A percentile compares a stretch with the other conserved stretches of the same genome.
phyloP scores from a whole-genome alignment of 2,329 filamentous ascomycete genomes.

The Fusarium floridanum region DNA sequence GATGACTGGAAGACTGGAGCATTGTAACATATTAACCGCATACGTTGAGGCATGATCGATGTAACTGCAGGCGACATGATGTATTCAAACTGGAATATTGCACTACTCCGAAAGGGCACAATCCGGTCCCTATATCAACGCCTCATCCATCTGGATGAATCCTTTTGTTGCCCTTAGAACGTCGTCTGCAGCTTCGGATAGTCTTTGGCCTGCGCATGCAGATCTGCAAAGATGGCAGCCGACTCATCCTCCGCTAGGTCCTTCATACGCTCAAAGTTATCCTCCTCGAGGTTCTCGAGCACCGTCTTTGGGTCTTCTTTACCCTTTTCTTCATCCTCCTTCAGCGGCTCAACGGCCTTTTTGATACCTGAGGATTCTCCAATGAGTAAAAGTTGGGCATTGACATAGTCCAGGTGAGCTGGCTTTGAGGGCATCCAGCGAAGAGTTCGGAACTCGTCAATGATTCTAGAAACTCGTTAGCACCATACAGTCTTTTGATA shows the following conservation, averaged over 20 bases:
- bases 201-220: conserved; percentile 41
- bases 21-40: neutral
- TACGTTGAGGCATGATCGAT: neutral
- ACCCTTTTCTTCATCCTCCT: conserved; percentile 34
- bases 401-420: conserved; percentile 79
- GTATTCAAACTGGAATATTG: neutral
- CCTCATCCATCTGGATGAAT: neutral
- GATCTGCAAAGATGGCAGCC: conserved; percentile 44
- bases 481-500: too few species aligned
- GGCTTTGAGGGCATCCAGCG: conserved; percentile 83
- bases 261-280: conserved; percentile 77
- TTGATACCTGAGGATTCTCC: conserved; percentile 73
- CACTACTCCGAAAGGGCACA: neutral
- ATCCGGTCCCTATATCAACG: neutral
- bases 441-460: conserved; percentile 77
- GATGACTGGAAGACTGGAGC: neutral
- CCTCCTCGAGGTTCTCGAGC: conserved; percentile 79
- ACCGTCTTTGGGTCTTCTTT: conserved; percentile 75
- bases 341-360: conserved; percentile 65
- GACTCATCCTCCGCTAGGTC: conserved; percentile 61
- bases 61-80: neutral
- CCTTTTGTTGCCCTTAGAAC: conserved; percentile 28
- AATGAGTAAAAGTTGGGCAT: conserved; percentile 83
- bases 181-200: conserved; percentile 48
- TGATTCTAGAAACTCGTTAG: conserved; percentile 61